These are phyloP conservation scores for Podospora conica DNA, from an alignment of 495 filamentous ascomycete genomes.

Conservation along the genomic window DNA sequence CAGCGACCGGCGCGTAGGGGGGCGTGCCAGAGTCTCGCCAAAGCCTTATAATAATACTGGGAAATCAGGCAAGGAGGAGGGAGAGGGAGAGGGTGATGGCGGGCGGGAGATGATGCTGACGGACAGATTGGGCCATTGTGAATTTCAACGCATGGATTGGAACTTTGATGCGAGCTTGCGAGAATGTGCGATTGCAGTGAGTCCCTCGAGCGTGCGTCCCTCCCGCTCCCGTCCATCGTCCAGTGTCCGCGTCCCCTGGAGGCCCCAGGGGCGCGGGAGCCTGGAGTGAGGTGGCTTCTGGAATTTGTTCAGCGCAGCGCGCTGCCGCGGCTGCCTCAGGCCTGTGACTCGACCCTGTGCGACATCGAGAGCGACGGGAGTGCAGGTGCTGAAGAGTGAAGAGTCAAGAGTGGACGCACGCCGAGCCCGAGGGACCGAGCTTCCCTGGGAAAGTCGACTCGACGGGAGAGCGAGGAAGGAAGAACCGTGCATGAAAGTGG, in stretches of 20 bases:
- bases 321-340: background rate
- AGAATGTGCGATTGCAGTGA: no score
- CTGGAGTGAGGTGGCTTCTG: background rate
- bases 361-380: background rate
- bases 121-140: background rate
- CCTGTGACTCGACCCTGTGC: background rate
- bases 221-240: background rate
- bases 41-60: background rate
- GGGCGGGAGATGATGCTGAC: background rate
- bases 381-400: background rate
- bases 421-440: no score
- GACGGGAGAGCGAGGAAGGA: no score
- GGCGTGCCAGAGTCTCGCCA: background rate
- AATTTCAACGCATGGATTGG: background rate
- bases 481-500: background rate
- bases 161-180: background rate
- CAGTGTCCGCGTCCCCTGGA: background rate
- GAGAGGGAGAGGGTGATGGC: no score
- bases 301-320: no score
- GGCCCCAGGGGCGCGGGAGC: background rate
- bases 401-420: no score
- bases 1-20: background rate
- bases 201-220: no score
- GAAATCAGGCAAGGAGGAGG: background rate
- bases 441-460: no score